Base-by-base conservation (phyloP, 2,329 filamentous ascomycete genomes). In the Chaetomium strumarium region DNA sequence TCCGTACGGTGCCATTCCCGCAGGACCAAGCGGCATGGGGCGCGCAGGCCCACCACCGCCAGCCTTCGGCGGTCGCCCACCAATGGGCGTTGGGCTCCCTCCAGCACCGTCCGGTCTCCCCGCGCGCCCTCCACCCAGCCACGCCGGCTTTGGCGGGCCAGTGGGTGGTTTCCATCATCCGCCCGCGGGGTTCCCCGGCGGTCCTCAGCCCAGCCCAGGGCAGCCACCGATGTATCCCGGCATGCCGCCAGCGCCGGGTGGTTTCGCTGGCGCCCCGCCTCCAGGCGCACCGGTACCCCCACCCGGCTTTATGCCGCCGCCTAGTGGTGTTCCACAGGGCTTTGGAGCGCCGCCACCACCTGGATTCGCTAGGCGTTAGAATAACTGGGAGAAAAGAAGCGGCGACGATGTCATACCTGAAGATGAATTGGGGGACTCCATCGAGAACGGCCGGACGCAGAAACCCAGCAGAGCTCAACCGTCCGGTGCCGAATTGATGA, bases 101-200 rank as follows among this genome's bases (percentile, higher is more conserved):
- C 72, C 75, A 9, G 71, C 76, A 0, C 76, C 76, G 0, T 72
- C 75, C 1, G 77, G 76, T 1, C 66, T 80, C 3, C 76, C 77
- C 0, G 74, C 75, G 0, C 68, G 76, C 14, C 76, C 75, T 3
- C 76, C 75, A 0, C 73, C 73, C 43, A 70, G 70, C 46, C 74
- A 75, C 31, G 68, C 60, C 20, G 70, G 69, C 20, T 77, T 69
- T 60, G 71, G 68, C 43, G 76, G 75, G 53, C 73, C 74, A 5
- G 73, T 61, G 17, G 59, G 72, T 43, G 72, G 75, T 52, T 76
- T 73, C 63, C 52, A 52, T 37, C 75, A 76, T 56, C 74, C 73
- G 9, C 58, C 57, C 0, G 72, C 71, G 36, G 69, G 71, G 12
- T 69, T 70, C 5, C 57, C 58, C 2, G 58, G 55, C 13, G 55